phyloP scores from a whole-genome alignment of 2,329 filamentous ascomycete species.

The Fonsecaea multimorphosa region DNA sequence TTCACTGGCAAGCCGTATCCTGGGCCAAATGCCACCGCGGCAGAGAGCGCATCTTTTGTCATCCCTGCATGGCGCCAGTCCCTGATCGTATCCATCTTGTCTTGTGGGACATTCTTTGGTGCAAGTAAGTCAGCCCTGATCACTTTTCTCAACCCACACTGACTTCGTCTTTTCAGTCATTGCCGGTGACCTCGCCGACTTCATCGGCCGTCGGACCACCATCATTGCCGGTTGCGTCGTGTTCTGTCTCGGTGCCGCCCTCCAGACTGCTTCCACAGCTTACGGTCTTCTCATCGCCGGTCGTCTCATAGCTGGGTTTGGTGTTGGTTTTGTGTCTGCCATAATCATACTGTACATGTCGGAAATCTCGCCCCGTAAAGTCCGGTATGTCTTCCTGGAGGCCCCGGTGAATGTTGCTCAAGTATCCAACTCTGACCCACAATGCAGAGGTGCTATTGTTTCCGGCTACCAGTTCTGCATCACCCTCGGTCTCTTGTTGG shows the following conservation, averaged over 20 bases:
- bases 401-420: conserved; percentile 39
- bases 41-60: conserved; percentile 72
- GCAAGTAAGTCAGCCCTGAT: conserved; percentile 74
- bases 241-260: conserved; percentile 70
- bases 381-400: conserved; percentile 25
- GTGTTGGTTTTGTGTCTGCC: conserved; percentile 80
- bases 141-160: conserved; percentile 66
- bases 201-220: conserved; percentile 73
- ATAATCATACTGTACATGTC: conserved; percentile 88
- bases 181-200: conserved; percentile 77
- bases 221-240: conserved; percentile 72
- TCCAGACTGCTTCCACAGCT: conserved; percentile 63
- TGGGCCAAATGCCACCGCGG: conserved; percentile 64
- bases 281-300: conserved; percentile 71
- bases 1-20: conserved; percentile 53
- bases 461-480: conserved; percentile 84
- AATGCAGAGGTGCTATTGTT: conserved; percentile 60
- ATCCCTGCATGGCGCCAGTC: conserved; percentile 60
- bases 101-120: conserved; percentile 77
- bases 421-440: conserved; percentile 71
- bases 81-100: conserved; percentile 77
- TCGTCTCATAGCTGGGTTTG: conserved; percentile 75
- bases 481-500: conserved; percentile 77
- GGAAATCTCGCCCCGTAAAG: conserved; percentile 62
- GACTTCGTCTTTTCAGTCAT: conserved; percentile 72